A percentile compares a stretch with the other conserved stretches of the same genome.
Conservation (phyloP, 148 eudicot genomes). For the Polygonum maritimum region DNA sequence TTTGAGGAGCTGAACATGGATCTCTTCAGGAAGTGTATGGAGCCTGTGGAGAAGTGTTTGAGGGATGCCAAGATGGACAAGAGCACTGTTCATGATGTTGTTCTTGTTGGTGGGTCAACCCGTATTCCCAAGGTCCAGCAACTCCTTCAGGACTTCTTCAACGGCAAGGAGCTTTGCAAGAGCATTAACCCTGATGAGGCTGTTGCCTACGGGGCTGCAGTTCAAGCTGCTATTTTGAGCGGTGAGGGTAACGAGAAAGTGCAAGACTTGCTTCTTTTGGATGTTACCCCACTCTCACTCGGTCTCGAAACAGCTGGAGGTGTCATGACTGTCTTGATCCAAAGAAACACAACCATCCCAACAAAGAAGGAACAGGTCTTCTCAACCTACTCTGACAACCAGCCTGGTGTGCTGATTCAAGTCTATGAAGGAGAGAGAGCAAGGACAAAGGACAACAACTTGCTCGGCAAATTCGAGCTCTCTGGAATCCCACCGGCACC, state of each 20-base stretch:
- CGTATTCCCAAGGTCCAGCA: slow-evolving; percentile 13
- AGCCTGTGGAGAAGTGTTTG: slow-evolving; percentile 15
- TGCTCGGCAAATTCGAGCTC: slow-evolving; percentile 11
- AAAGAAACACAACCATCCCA: slow-evolving; percentile 13
- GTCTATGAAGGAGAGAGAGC: slow-evolving; percentile 14
- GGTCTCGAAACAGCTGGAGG: slow-evolving; percentile 6
- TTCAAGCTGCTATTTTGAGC: slow-evolving; percentile 8
- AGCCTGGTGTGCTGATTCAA: slow-evolving; percentile 12
- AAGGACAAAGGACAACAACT: slow-evolving; percentile 14
- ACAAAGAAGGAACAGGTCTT: slow-evolving; percentile 13
- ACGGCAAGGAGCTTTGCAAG: slow-evolving; percentile 15
- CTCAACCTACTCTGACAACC: slow-evolving; percentile 13
- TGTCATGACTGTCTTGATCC: slow-evolving; percentile 5
- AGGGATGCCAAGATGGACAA: slow-evolving; percentile 16
- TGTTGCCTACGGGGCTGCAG: slow-evolving; percentile 14
- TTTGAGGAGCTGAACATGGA: slow-evolving; percentile 11
- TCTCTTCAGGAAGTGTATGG: slow-evolving; percentile 13
- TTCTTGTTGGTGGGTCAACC: slow-evolving; percentile 14
- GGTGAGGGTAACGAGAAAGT: slow-evolving; percentile 15
- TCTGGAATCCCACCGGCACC: slow-evolving; percentile 7
- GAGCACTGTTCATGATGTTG: slow-evolving; percentile 12
- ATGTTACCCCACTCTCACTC: slow-evolving; percentile 7
- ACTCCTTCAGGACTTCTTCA: slow-evolving; percentile 13
- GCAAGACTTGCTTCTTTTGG: slow-evolving; percentile 10
- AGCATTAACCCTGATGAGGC: slow-evolving; percentile 15